Evolutionary conservation across 2,329 filamentous ascomycete species (phyloP).

Genomic region (Paecilomyces sp.): DNA sequence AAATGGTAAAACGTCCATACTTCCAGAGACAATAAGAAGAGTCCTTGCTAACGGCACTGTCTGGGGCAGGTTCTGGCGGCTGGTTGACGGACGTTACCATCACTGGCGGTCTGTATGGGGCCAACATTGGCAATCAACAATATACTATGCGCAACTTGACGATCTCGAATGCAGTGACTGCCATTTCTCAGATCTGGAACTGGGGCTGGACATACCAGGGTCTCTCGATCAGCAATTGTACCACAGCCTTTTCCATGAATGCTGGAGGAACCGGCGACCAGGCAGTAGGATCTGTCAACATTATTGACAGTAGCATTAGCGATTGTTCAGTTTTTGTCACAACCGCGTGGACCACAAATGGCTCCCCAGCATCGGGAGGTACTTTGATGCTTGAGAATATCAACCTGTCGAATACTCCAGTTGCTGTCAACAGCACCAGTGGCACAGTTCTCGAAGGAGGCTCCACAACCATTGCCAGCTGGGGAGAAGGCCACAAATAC

Average conservation of each 20-base stretch:
- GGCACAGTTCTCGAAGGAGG: constrained; percentile 31
- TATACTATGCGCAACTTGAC: constrained; percentile 53
- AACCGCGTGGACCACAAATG: constrained; percentile 36
- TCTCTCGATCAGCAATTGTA: constrained; percentile 47
- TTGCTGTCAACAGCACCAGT: constrained; percentile 34
- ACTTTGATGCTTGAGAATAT: constrained; percentile 52
- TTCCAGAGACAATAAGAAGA: background rate
- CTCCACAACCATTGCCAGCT: constrained; percentile 31
- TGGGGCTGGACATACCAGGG: constrained; percentile 53
- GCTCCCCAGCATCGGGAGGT: constrained; percentile 39
- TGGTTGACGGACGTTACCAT: constrained; percentile 55
- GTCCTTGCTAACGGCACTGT: background rate
- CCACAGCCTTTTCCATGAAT: constrained; percentile 45
- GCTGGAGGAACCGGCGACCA: constrained; percentile 35
- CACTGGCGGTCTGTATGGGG: constrained; percentile 54
- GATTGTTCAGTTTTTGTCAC: constrained; percentile 45
- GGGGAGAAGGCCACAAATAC: constrained; percentile 40
- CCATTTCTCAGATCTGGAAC: constrained; percentile 52
- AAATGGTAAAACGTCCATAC: constrained; percentile 33
- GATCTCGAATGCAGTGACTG: constrained; percentile 46
- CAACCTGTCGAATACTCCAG: constrained; percentile 41
- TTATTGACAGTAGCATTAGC: constrained; percentile 51
- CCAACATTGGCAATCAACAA: constrained; percentile 58
- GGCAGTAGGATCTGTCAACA: constrained; percentile 47
- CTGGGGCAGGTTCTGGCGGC: constrained; percentile 43